phyloP scores from a whole-genome alignment of 2,329 filamentous ascomycete genomes.

The Diaporthe longicolla region DNA sequence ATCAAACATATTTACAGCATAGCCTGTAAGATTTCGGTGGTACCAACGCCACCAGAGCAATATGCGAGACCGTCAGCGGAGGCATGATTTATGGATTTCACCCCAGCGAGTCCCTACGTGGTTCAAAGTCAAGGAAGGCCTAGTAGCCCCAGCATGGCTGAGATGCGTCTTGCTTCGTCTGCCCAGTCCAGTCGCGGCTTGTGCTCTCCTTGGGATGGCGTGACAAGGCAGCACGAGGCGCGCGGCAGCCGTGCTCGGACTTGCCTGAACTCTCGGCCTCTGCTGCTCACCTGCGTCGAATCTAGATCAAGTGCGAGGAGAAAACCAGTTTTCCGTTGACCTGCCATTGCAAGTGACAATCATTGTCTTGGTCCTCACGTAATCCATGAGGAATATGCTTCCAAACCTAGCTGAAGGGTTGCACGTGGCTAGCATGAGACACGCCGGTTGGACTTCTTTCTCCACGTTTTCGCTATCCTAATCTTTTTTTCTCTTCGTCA shows the following conservation, averaged over 20 bases:
- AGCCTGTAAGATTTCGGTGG: neutral
- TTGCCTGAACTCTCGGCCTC: neutral
- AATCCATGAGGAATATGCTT: neutral
- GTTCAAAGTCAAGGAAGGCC: neutral
- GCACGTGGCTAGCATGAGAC: constrained; percentile 7
- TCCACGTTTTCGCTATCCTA: neutral
- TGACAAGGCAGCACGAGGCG: neutral
- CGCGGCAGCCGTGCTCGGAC: constrained; percentile 16
- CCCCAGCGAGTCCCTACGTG: neutral
- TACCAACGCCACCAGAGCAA: constrained; percentile 6
- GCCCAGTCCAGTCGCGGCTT: constrained; percentile 12
- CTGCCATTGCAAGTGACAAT: neutral
- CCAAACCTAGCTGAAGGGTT: neutral
- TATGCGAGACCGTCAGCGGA: neutral
- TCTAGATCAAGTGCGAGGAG: neutral
- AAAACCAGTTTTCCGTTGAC: neutral
- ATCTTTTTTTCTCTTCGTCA: neutral
- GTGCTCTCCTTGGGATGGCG: neutral
- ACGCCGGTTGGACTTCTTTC: constrained; percentile 1
- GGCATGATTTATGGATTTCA: constrained; percentile 20
- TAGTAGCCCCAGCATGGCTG: neutral
- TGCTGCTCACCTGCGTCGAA: neutral
- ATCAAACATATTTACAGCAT: neutral
- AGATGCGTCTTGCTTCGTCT: constrained; percentile 9
- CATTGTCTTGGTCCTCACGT: neutral